Conservation (phyloP, 1,139 yeast genomes). For the Geotrichum histeridarum region DNA sequence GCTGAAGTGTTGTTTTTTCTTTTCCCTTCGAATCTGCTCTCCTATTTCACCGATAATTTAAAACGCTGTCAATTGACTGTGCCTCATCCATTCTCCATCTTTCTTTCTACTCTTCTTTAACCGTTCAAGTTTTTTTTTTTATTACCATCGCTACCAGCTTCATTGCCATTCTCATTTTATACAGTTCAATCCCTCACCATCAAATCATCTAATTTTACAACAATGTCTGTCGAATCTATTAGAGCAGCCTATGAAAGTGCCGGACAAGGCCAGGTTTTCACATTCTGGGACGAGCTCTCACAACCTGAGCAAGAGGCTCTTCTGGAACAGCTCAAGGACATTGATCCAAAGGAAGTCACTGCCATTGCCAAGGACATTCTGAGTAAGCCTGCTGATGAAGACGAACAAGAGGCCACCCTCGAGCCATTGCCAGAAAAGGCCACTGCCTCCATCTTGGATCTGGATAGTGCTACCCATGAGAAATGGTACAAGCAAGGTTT, state of each 20-base stretch:
- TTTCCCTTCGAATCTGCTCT: background rate
- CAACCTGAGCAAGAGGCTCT: constrained; percentile 30
- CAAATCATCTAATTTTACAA: background rate
- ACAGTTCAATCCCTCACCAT: background rate
- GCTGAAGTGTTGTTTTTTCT: background rate
- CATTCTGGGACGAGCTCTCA: constrained; percentile 36
- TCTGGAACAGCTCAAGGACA: constrained; percentile 33
- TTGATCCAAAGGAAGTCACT: constrained; percentile 37
- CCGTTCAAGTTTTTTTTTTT: background rate
- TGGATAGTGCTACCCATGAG: constrained; percentile 21
- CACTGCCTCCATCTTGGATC: constrained; percentile 36
- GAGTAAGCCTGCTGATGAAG: constrained; percentile 11
- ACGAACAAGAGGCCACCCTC: constrained; percentile 21
- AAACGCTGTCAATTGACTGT: no score
- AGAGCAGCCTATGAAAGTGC: constrained; percentile 33
- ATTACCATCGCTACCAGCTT: no score
- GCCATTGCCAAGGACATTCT: constrained; percentile 31
- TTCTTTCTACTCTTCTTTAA: background rate
- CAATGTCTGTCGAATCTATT: constrained; percentile 19
- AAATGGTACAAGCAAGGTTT: constrained; percentile 61
- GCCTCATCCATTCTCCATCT: background rate
- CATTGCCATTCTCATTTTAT: no score
- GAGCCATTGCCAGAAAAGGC: constrained; percentile 37
- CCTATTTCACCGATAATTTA: background rate
- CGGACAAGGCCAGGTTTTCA: constrained; percentile 43